Evolutionary conservation across 2,329 filamentous ascomycete species (phyloP).

Genomic region (Paecilomyces dactylethromorphus): DNA sequence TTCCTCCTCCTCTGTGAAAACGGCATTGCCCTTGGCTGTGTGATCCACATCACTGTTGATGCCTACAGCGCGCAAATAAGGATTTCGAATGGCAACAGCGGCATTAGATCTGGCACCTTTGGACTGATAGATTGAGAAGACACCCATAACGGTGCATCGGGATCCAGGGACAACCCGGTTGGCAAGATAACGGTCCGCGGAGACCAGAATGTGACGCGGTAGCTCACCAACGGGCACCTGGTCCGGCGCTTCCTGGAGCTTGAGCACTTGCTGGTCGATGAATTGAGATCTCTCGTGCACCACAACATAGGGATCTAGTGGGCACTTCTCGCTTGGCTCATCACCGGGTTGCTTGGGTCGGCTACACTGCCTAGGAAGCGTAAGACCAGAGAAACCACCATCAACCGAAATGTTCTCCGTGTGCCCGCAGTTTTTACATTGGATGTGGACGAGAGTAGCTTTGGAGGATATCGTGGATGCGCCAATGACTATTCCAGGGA

Average conservation of each 20-base stretch:
- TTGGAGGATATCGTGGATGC: slow-evolving; percentile 96
- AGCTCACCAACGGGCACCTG: slow-evolving; percentile 96
- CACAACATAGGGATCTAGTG: slow-evolving; percentile 92
- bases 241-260: slow-evolving; percentile 94
- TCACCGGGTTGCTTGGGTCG: slow-evolving; percentile 54
- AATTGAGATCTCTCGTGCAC: slow-evolving; percentile 90
- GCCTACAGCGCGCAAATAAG: slow-evolving; percentile 86
- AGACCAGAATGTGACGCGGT: slow-evolving; percentile 88
- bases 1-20: slow-evolving; percentile 92
- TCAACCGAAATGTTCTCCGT: slow-evolving; percentile 64
- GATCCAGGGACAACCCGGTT: slow-evolving; percentile 95
- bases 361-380: slow-evolving; percentile 72
- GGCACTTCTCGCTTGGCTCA: slow-evolving; percentile 68
- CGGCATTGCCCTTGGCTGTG: slow-evolving; percentile 73
- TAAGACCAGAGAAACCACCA: slow-evolving; percentile 81
- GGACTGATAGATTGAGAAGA: slow-evolving; percentile 96
- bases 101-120: slow-evolving; percentile 78
- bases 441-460: slow-evolving; percentile 75
- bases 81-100: slow-evolving; percentile 90
- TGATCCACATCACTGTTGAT: slow-evolving; percentile 88
- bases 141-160: slow-evolving; percentile 89
- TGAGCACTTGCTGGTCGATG: slow-evolving; percentile 96
- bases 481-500: slow-evolving; percentile 95
- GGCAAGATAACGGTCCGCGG: slow-evolving; percentile 90
- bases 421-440: slow-evolving; percentile 81